Evolutionary conservation across 768 basidiomycete genomes (phyloP), one percentile per base, ranked within the genome.

Genomic region (Mycena venus): DNA sequence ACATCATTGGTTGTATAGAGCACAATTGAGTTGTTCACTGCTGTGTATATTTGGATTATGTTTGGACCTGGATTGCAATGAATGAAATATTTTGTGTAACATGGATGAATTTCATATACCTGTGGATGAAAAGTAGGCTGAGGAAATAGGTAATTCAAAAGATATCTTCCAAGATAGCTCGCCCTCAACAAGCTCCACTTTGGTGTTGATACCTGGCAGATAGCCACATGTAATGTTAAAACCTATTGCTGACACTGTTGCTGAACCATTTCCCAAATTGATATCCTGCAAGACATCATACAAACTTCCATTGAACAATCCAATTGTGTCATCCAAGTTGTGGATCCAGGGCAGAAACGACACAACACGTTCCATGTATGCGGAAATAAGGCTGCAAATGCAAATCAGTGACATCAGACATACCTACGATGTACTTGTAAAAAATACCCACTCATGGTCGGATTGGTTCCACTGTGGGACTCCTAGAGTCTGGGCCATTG

Each of bases 161-260:
- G 51, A 53, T 53, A 53, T 53, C 12, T 53, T 21, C 51, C 51
- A 53, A 15, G 15, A 27, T 53, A n/a, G 23, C 47, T 53, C 29
- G 51, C 51, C n/a, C n/a, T n/a, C 36, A 38, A 8, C 14, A 29
- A 3, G 5, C n/a, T n/a, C n/a, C n/a, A n/a, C n/a, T n/a, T 53
- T 11, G 27, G 51, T 53, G 51, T 60, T 60, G 14, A 5, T 27
- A 19, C 36, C 59, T 0, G 36, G 36, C 23, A 60, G 59, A 40
- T 40, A 60, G 23, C 59, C 59, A 27, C 59, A 60, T 23, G 31
- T 60, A 38, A 60, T 60, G 59, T 60, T 60, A 23, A 60, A 60
- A 25, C 59, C 59, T 25, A 32, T 27, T 25, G 32, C 31, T 25
- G 59, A 60, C 10, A 60, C 19, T 8, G 23, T 15, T 6, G 36